A percentile compares a stretch with the other conserved stretches of the same genome.
phyloP scores from a whole-genome alignment of 805 yeast species.

The Wickerhamiella spandovensis region DNA sequence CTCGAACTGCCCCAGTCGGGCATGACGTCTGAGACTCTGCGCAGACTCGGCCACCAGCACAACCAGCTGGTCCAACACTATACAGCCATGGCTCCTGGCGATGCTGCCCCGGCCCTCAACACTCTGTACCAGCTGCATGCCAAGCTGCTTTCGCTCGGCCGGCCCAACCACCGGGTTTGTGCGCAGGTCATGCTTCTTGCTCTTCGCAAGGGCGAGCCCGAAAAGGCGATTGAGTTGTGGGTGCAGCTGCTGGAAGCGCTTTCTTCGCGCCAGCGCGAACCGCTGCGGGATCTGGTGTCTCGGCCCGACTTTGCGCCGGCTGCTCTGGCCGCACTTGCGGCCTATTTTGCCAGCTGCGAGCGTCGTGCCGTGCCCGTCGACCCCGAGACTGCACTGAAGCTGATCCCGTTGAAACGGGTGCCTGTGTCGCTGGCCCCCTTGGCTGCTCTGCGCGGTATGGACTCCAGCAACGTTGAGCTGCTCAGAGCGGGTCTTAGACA shows the following conservation, averaged over 20 bases:
- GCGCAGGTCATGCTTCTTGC: slow-evolving; percentile 17
- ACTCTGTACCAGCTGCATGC: not conserved
- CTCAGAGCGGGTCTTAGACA: slow-evolving; percentile 13
- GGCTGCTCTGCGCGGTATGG: slow-evolving; percentile 5
- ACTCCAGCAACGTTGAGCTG: slow-evolving; percentile 1
- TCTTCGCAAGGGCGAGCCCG: slow-evolving; percentile 15
- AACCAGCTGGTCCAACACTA: not conserved
- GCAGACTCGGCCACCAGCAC: not conserved
- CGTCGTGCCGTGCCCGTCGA: slow-evolving; percentile 11
- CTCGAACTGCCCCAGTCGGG: not conserved
- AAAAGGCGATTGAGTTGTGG: slow-evolving; percentile 23
- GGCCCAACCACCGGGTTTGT: slow-evolving; percentile 8
- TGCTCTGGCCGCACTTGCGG: slow-evolving; percentile 23
- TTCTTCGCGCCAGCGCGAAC: slow-evolving; percentile 5
- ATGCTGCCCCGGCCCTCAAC: not conserved
- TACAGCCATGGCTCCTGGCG: not conserved
- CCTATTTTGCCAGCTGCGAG: slow-evolving; percentile 19
- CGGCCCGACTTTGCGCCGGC: slow-evolving; percentile 18
- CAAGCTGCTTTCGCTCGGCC: not conserved
- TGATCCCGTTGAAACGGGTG: slow-evolving; percentile 19
- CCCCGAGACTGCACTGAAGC: slow-evolving; percentile 17
- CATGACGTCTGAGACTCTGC: not conserved
- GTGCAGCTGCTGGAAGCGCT: slow-evolving; percentile 22
- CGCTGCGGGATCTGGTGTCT: slow-evolving; percentile 11
- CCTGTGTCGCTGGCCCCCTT: slow-evolving; percentile 15